Evolutionary conservation across 1,284 basidiomycete genomes (phyloP).

Genomic region (Trichosporon ovoides): DNA sequence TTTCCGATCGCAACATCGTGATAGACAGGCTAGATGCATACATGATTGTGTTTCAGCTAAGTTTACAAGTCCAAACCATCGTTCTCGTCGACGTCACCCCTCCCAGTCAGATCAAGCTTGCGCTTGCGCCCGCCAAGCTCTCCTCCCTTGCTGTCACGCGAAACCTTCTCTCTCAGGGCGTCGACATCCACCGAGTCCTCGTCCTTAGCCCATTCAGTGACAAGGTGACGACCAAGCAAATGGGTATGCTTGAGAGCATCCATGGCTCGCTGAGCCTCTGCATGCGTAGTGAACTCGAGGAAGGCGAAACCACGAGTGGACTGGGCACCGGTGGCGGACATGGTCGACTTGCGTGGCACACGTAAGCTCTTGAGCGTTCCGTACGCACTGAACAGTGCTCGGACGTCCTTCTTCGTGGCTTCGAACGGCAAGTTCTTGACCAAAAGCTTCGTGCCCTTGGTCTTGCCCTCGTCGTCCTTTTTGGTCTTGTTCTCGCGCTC

Average conservation of each 20-base stretch:
- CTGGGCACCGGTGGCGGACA: constrained; percentile 55
- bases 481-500: constrained; percentile 48
- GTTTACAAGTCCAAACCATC: constrained; percentile 34
- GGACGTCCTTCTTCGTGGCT: constrained; percentile 84
- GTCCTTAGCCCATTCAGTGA: constrained; percentile 85
- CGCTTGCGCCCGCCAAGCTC: constrained; percentile 36
- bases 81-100: constrained; percentile 23
- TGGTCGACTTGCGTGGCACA: constrained; percentile 78
- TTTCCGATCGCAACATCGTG: not conserved
- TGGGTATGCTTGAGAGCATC: constrained; percentile 84
- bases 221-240: constrained; percentile 88
- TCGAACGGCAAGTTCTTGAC: constrained; percentile 99
- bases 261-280: constrained; percentile 81
- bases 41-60: not conserved
- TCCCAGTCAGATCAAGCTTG: constrained; percentile 38
- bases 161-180: constrained; percentile 66
- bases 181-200: constrained; percentile 61
- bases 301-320: constrained; percentile 82
- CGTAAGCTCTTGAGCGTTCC: constrained; percentile 88
- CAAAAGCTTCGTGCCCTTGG: constrained; percentile 76
- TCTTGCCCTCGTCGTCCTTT: constrained; percentile 48
- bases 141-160: constrained; percentile 33
- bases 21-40: not conserved
- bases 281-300: constrained; percentile 80
- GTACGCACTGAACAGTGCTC: constrained; percentile 79